phyloP scores from a whole-genome alignment of 2,329 filamentous ascomycete genomes.

The Monilinia fructicola region DNA sequence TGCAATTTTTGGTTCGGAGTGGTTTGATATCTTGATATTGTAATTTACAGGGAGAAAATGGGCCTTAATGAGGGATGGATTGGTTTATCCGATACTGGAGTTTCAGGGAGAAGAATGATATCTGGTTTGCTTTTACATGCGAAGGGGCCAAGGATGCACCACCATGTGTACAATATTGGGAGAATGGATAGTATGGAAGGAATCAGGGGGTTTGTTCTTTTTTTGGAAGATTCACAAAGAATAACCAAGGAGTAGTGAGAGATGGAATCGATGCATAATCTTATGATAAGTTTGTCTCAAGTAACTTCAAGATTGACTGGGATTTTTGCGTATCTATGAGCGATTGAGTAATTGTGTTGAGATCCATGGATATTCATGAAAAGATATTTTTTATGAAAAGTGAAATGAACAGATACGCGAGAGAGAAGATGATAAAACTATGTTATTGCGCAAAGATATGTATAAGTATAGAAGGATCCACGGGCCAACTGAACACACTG shows the following conservation, averaged over 20 bases:
- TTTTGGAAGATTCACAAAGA: not conserved
- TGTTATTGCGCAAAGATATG: too few relatives aligned
- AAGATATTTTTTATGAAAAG: too few relatives aligned
- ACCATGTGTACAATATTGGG: conserved; percentile 2
- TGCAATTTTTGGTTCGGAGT: not conserved
- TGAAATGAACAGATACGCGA: too few relatives aligned
- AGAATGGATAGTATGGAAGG: not conserved
- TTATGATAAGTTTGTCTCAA: not conserved
- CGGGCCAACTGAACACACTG: too few relatives aligned
- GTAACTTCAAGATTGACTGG: not conserved
- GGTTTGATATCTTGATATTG: conserved; percentile 4
- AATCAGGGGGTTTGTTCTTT: not conserved
- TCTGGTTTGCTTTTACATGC: conserved; percentile 7
- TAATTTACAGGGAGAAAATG: not conserved
- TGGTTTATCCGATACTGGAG: not conserved
- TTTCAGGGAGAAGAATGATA: not conserved
- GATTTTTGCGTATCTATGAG: not conserved
- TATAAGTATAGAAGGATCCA: too few relatives aligned
- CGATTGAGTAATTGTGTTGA: not conserved
- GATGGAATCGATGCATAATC: not conserved
- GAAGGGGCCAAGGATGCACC: not conserved
- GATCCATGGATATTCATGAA: too few relatives aligned
- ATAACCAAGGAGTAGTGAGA: not conserved
- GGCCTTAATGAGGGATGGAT: conserved; percentile 8
- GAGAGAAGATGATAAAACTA: too few relatives aligned